Conservation (phyloP, 257 asterid species). For the Handroanthus guayacan region DNA sequence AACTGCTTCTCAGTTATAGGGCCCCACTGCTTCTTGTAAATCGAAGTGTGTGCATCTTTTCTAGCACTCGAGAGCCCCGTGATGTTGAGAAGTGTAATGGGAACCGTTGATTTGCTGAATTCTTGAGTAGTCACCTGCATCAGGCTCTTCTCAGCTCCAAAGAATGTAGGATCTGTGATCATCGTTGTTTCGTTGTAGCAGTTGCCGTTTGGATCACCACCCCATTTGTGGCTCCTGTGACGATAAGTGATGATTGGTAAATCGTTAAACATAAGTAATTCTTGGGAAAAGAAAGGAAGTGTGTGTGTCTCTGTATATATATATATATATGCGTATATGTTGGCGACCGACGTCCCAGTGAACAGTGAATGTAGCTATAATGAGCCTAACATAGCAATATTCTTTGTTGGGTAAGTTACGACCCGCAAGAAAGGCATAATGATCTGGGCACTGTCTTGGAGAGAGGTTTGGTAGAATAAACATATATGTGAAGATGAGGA, state of each 20-base stretch:
- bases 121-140: constrained; percentile 52
- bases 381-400: no score
- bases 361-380: no score
- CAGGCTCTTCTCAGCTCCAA: constrained; percentile 58
- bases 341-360: no score
- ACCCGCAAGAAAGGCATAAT: no score
- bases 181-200: constrained; percentile 74
- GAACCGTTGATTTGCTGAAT: constrained; percentile 52
- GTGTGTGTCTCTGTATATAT: no score
- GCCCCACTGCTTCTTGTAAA: constrained; percentile 63
- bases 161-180: constrained; percentile 48
- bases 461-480: no score
- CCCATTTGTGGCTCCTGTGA: constrained; percentile 75
- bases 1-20: constrained; percentile 53
- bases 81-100: constrained; percentile 70
- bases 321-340: no score
- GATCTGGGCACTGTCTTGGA: no score
- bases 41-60: constrained; percentile 80
- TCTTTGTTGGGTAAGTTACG: no score
- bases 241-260: not conserved
- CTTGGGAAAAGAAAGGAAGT: not conserved
- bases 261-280: no score
- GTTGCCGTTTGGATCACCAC: constrained; percentile 55
- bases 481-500: no score
- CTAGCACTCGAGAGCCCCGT: constrained; percentile 66